Conservation (phyloP, 805 yeast genomes). For the Nakazawaea populi region DNA sequence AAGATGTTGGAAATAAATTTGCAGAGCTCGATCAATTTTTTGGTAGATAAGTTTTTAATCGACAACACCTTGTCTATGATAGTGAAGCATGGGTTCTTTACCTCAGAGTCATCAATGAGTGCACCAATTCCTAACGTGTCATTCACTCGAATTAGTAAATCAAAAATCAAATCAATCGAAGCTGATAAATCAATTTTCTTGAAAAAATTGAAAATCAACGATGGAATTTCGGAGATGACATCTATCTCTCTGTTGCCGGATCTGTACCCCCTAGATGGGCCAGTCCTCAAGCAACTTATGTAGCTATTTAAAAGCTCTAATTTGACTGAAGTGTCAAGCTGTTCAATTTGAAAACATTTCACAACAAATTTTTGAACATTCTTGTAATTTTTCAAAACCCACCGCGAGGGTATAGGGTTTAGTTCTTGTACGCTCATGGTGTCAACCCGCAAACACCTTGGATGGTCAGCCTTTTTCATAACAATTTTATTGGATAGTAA, state of each 20-base stretch:
- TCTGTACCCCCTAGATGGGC: conserved; percentile 4
- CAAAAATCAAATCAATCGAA: background rate
- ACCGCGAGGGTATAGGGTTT: conserved; percentile 1
- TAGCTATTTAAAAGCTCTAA: conserved; percentile 4
- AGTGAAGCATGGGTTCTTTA: conserved; percentile 3
- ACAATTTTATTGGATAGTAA: background rate
- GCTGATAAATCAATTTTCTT: background rate
- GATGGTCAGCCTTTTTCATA: background rate
- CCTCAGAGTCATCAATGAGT: conserved; percentile 8
- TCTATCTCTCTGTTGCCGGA: background rate
- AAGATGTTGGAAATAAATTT: conserved; percentile 10
- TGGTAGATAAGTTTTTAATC: background rate
- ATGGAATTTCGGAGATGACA: background rate
- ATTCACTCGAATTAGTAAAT: conserved; percentile 3
- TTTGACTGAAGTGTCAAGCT: background rate
- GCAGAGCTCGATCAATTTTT: conserved; percentile 3
- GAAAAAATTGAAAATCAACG: background rate
- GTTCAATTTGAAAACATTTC: background rate
- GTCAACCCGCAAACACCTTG: background rate
- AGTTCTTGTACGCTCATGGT: background rate
- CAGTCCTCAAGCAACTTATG: conserved; percentile 1
- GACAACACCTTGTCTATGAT: background rate
- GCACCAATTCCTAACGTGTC: conserved; percentile 8
- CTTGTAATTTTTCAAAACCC: background rate
- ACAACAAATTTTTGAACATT: background rate